A percentile compares a stretch with the other conserved stretches of the same genome.
Conservation (phyloP, 305 asterid species). For the Solanum hybrid region DNA sequence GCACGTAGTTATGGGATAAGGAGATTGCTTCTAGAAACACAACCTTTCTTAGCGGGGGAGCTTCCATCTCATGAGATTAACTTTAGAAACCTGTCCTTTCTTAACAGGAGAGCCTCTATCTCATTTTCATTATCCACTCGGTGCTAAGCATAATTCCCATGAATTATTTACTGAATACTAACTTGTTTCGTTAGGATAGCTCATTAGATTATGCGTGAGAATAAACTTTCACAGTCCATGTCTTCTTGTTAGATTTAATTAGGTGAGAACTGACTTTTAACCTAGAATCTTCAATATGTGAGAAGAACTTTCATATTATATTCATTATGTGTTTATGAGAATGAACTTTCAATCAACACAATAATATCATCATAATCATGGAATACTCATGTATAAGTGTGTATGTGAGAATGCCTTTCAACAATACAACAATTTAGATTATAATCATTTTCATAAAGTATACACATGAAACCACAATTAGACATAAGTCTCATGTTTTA, state of each 20-base stretch:
- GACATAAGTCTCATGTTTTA: not conserved
- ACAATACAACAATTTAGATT: not conserved
- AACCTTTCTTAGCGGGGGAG: not conserved
- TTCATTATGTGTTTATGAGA: not conserved
- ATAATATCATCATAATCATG: not conserved
- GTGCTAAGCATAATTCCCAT: not conserved
- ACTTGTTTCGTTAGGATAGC: not conserved
- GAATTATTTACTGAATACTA: not conserved
- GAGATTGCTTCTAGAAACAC: not conserved
- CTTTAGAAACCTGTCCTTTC: not conserved
- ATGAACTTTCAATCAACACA: not conserved
- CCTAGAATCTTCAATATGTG: not conserved
- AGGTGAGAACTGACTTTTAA: not conserved
- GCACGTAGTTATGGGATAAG: not conserved
- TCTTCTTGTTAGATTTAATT: not conserved
- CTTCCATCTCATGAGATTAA: not conserved
- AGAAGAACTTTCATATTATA: not conserved
- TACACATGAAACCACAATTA: not conserved
- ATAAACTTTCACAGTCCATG: not conserved
- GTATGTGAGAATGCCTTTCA: not conserved
- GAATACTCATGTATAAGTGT: not conserved
- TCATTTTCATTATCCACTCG: not conserved
- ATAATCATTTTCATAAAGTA: not conserved
- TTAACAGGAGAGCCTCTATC: not conserved
- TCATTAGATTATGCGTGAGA: not conserved